Evolutionary conservation across 2,329 filamentous ascomycete species (phyloP).

Genomic region (Eutypa lata): DNA sequence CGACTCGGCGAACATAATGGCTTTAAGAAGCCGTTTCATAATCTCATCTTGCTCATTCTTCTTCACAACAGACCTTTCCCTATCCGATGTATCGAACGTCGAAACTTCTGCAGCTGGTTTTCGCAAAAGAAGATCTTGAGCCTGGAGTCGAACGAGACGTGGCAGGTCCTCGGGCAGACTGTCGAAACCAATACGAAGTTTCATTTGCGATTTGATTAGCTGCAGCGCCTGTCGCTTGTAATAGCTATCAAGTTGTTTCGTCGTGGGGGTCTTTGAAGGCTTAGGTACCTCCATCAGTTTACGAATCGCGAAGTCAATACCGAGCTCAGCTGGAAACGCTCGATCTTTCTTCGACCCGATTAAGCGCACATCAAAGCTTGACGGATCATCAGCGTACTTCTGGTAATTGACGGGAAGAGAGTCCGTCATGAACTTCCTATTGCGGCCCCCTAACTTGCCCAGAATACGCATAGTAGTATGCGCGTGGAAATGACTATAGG

Average conservation of each 20-base stretch:
- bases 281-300: conserved; percentile 82
- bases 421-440: conserved; percentile 91
- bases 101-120: conserved; percentile 70
- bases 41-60: conserved; percentile 79
- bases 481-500: conserved; percentile 95
- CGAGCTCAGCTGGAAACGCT: conserved; percentile 81
- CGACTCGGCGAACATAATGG: conserved; percentile 80
- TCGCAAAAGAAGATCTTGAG: conserved; percentile 74
- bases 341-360: conserved; percentile 87
- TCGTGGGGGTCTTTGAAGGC: conserved; percentile 42
- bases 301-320: conserved; percentile 82
- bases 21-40: conserved; percentile 84
- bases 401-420: conserved; percentile 81
- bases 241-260: conserved; percentile 69
- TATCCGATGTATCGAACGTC: conserved; percentile 71
- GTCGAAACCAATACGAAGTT: conserved; percentile 85
- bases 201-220: conserved; percentile 83
- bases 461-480: conserved; percentile 98
- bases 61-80: conserved; percentile 80
- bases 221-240: conserved; percentile 94
- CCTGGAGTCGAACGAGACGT: conserved; percentile 79
- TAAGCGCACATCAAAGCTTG: conserved; percentile 84
- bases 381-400: conserved; percentile 79
- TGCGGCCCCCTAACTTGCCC: conserved; percentile 91
- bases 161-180: conserved; percentile 86